A percentile compares a stretch with the other conserved stretches of the same genome.
These are phyloP conservation scores for Boletus vinaceobasis DNA, from an alignment of 768 basidiomycete genomes.

Conservation along the genomic window DNA sequence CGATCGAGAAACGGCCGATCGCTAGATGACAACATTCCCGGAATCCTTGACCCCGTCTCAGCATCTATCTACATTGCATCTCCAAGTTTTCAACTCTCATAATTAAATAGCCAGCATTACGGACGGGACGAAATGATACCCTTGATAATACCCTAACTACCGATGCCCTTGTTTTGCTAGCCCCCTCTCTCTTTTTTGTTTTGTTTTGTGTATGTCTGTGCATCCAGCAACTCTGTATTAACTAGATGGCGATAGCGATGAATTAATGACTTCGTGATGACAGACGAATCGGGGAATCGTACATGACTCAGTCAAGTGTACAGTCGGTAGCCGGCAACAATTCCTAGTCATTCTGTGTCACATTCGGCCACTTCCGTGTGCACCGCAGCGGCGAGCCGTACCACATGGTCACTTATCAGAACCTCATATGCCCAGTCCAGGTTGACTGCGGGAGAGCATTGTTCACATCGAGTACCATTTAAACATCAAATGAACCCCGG, in stretches of 20 bases:
- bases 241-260: conserved; percentile 5
- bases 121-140: conserved; percentile 20
- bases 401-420: not conserved
- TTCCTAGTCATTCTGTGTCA: conserved; percentile 4
- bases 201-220: not conserved
- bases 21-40: too few relatives aligned
- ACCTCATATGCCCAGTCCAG: conserved; percentile 1
- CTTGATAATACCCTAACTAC: conserved; percentile 19
- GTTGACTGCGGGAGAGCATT: not conserved
- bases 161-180: conserved; percentile 10
- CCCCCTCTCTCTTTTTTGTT: not conserved
- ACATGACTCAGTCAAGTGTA: conserved; percentile 1
- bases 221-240: conserved; percentile 8
- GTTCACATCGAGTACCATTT: too few relatives aligned
- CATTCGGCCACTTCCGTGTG: not conserved
- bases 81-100: not conserved
- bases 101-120: conserved; percentile 1
- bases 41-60: too few relatives aligned
- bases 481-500: not conserved
- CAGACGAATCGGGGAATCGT: not conserved
- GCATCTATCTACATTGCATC: conserved; percentile 8
- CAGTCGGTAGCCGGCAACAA: not conserved
- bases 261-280: not conserved
- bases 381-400: not conserved
- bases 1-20: conserved; percentile 17